Conservation (phyloP, 1,284 basidiomycete species). For the Cutaneotrichosporon curvatum region DNA sequence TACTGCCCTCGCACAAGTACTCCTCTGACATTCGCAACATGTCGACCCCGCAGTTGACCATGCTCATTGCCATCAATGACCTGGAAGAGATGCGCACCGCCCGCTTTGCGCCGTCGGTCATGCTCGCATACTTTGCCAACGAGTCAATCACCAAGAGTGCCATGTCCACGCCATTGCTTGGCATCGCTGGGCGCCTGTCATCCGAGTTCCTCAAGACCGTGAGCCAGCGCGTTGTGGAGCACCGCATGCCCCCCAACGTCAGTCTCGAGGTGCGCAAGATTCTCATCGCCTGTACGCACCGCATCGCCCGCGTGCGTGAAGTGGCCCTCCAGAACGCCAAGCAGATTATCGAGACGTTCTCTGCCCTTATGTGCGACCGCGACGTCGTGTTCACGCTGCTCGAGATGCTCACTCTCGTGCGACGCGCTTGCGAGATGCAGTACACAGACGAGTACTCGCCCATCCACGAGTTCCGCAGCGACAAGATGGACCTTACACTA, state of each 20-base stretch:
- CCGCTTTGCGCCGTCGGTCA: conserved; percentile 69
- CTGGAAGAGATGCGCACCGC: conserved; percentile 82
- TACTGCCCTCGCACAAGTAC: conserved; percentile 59
- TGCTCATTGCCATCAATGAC: conserved; percentile 80
- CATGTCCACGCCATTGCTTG: conserved; percentile 64
- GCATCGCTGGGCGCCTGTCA: conserved; percentile 74
- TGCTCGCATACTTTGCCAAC: conserved; percentile 85
- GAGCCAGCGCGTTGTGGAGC: conserved; percentile 65
- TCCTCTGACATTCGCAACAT: conserved; percentile 67
- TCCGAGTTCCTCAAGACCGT: conserved; percentile 57
- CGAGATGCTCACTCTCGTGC: conserved; percentile 82
- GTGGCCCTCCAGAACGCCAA: conserved; percentile 77
- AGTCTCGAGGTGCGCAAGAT: conserved; percentile 69
- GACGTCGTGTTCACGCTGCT: conserved; percentile 81
- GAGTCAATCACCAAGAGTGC: conserved; percentile 68
- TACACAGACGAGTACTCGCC: conserved; percentile 93
- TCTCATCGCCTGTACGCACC: conserved; percentile 74
- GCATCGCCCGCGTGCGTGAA: conserved; percentile 70
- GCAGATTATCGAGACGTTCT: conserved; percentile 83
- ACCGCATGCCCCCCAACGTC: conserved; percentile 66
- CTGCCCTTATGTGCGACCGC: conserved; percentile 86
- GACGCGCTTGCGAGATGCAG: conserved; percentile 83
- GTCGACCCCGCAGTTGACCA: conserved; percentile 75
- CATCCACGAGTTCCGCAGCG: conserved; percentile 71
- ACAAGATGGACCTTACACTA: conserved; percentile 65